Percentiles rank a stretch among this genome's conserved stretches.
Evolutionary conservation across 306 rosid genomes (phyloP).

Genomic region (Sphenostylis stenocarpa): DNA sequence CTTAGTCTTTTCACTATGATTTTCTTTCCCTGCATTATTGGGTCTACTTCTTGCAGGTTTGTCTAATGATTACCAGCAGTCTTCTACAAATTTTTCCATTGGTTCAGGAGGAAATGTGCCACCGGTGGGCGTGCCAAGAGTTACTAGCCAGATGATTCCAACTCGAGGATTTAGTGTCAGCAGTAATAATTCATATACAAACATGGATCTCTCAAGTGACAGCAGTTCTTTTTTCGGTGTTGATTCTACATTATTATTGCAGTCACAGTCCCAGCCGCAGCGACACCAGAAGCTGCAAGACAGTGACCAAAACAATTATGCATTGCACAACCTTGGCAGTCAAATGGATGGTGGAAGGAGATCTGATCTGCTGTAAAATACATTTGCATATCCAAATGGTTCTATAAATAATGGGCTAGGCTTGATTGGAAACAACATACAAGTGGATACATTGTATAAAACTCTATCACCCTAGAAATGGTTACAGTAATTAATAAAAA

Average conservation of each 20-base stretch:
- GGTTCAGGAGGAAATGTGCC: slow-evolving; percentile 75
- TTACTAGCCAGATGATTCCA: slow-evolving; percentile 95
- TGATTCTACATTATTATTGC: slow-evolving; percentile 53
- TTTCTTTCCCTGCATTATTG: slow-evolving; percentile 33
- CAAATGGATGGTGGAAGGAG: slow-evolving; percentile 82
- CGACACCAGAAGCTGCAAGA: slow-evolving; percentile 70
- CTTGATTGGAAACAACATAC: slow-evolving; percentile 63
- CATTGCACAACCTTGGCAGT: slow-evolving; percentile 66
- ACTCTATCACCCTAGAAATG: too few species aligned
- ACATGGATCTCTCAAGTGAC: slow-evolving; percentile 61
- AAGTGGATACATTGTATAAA: too few species aligned
- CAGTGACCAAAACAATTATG: slow-evolving; percentile 71
- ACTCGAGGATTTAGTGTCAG: slow-evolving; percentile 80
- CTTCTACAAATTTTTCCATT: slow-evolving; percentile 68
- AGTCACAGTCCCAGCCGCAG: slow-evolving; percentile 66
- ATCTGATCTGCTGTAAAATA: slow-evolving; percentile 70
- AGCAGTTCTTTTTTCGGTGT: slow-evolving; percentile 64
- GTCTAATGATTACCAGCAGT: slow-evolving; percentile 84
- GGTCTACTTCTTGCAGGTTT: slow-evolving; percentile 58
- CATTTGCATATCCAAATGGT: slow-evolving; percentile 85
- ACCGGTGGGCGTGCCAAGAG: slow-evolving; percentile 63
- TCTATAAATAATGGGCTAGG: slow-evolving; percentile 68
- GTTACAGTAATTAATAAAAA: too few species aligned
- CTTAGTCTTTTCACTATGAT: slow-evolving; percentile 6
- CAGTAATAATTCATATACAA: slow-evolving; percentile 62